Base-by-base conservation (phyloP, 805 yeast genomes). In the Saccharomycopsis capsularis region DNA sequence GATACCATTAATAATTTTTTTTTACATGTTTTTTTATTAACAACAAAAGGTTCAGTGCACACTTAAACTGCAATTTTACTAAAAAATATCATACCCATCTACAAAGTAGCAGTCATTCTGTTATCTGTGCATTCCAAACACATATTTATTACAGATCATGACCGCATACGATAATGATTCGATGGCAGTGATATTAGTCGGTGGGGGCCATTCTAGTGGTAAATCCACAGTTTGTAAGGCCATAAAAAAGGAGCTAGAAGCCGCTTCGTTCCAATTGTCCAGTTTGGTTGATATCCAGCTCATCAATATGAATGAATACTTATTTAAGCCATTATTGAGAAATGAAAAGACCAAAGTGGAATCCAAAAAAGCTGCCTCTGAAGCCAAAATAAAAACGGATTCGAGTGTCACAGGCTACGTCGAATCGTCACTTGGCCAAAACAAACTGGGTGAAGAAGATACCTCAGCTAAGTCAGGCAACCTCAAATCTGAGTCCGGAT, bases 131-230 rank as follows among this genome's bases (percentile, higher is more conserved):
- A n/a, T n/a, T 22, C 32, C 21, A 3, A 18, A n/a, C n/a, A 22
- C 15, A 19, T 4, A 16, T 9, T 18, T 38, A 56, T 35, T 24
- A n/a, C n/a, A n/a, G n/a, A n/a, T n/a, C n/a, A n/a, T n/a, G n/a
- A n/a, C n/a, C n/a, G n/a, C n/a, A n/a, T n/a, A n/a, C n/a, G n/a
- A n/a, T n/a, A n/a, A 29, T 29, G 46, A 35, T 30, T 37, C 23
- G 13, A 34, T 39, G 21, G 53, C 39, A 3, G 40, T 48, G 3
- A 51, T 53, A 15, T 32, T 53, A 16, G 47, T 53, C 3, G 56
- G 50, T 21, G 56, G 56, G 6, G 56, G 56, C 19, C 54, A 50
- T 29, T 43, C 47, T 18, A 38, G 55, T 32, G 56, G 56, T 3
- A 53, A 53, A 29, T 19, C 21, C 5, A 47, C 52, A 16, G 52